Conservation (phyloP, 257 asterid species). For the Echites panduratus region DNA sequence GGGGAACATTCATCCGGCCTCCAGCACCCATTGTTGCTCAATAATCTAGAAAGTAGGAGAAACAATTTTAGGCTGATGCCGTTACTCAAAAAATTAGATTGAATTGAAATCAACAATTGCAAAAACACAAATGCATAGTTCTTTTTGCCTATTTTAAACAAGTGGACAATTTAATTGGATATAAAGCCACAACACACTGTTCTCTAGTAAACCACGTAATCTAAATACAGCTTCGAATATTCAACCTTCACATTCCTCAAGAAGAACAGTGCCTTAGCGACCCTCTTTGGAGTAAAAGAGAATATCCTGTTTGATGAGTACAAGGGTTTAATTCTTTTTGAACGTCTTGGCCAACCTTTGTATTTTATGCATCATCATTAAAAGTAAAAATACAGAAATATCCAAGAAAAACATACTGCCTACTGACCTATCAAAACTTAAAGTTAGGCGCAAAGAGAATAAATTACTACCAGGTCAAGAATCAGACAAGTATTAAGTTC, state of each 20-base stretch:
- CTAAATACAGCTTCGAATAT: neutral
- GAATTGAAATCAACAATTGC: neutral
- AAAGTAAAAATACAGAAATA: neutral
- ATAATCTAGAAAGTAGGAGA: constrained; percentile 34
- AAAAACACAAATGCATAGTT: neutral
- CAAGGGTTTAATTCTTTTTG: neutral
- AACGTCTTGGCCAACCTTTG: neutral
- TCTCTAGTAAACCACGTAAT: neutral
- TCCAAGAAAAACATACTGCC: neutral
- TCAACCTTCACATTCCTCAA: neutral
- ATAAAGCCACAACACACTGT: neutral
- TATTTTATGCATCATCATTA: neutral
- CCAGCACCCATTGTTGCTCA: constrained; percentile 82
- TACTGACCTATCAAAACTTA: neutral
- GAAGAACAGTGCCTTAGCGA: neutral
- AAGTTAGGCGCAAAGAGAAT: neutral
- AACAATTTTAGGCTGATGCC: neutral
- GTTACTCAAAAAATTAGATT: neutral
- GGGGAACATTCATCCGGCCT: constrained; percentile 63
- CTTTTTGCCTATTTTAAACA: no score
- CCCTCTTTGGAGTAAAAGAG: neutral
- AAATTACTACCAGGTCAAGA: neutral
- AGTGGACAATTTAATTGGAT: neutral
- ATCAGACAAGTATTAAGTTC: neutral
- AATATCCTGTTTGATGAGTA: neutral